Evolutionary conservation across 176 grass and related monocot genomes (phyloP), one percentile per base, ranked within the genome.

Genomic region (Oryza coarctata): DNA sequence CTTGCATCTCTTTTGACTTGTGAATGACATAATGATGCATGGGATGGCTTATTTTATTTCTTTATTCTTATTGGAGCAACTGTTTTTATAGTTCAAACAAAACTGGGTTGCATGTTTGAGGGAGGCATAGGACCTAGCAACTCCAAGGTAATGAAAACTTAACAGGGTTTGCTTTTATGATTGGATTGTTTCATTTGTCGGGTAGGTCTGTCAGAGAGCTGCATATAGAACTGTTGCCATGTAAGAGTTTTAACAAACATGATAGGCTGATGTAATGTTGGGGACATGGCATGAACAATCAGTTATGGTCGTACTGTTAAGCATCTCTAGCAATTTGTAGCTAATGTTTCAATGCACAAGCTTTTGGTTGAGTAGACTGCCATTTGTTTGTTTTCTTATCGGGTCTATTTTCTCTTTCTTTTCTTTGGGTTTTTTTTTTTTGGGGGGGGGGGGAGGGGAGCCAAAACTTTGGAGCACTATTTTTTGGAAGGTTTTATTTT

Each of bases 1-100:
- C 57, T 25, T 80, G 62, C 12, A 23, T 80, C 45, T 8, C n/a
- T 65, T 79, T 74, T 67, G 43, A 9, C 43, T 45, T 72, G 40
- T 80, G 26, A 86, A 55, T 66, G 76, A 55, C 18, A 55, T 1
- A 55, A 20, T 7, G 18, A 55, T 22, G 49, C 18, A 20, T 55
- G 49, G 1, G 41, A 0, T 49, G 3, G 15, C 17, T 72, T 43
- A 6, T 63, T 73, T 28, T 61, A 10, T 82, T 73, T 2, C 36
- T 73, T 82, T 33, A n/a, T 35, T 65, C 63, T 82, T 33, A n/a
- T 35, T 65, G 28, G 38, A 70, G 20, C 20, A 61, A 38, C 29
- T 82, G 7, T 55, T 55, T n/a, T 55, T 22, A 55, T 55, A 55
- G 23, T 40, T 65, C 20, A n/a, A 30, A 29, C 25, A 34, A 34